Evolutionary conservation across 2,329 filamentous ascomycete genomes (phyloP).

Genomic region (Phaeosphaeria sp.): DNA sequence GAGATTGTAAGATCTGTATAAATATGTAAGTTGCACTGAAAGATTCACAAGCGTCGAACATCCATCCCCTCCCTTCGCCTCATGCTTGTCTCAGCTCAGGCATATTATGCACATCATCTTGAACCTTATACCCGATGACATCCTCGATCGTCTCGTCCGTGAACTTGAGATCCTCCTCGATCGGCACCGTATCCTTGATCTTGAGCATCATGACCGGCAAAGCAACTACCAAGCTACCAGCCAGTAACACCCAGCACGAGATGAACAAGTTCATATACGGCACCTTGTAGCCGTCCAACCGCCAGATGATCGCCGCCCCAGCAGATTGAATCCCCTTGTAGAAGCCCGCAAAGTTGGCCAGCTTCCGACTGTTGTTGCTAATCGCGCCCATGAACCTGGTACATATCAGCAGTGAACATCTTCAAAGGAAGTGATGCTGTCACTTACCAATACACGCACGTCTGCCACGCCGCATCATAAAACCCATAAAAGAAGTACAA

Average conservation of each 20-base stretch:
- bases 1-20: not conserved
- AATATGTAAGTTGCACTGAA: not conserved
- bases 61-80: not conserved
- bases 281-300: constrained; percentile 63
- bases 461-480: constrained; percentile 88
- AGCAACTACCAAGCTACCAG: constrained; percentile 73
- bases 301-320: constrained; percentile 76
- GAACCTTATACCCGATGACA: constrained; percentile 7
- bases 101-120: not conserved
- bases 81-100: constrained; percentile 1
- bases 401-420: constrained; percentile 4
- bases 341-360: constrained; percentile 87
- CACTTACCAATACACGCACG: constrained; percentile 78
- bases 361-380: constrained; percentile 86
- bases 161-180: constrained; percentile 74
- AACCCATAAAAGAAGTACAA: constrained; percentile 87
- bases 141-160: constrained; percentile 72
- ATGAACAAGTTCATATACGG: constrained; percentile 74
- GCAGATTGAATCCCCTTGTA: constrained; percentile 88
- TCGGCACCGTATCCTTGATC: constrained; percentile 76
- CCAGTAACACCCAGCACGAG: constrained; percentile 76
- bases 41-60: not conserved
- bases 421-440: not conserved
- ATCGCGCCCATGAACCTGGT: constrained; percentile 84
- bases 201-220: constrained; percentile 77